Conservation (phyloP, 1,284 basidiomycete species). For the Puccinia hordei region DNA sequence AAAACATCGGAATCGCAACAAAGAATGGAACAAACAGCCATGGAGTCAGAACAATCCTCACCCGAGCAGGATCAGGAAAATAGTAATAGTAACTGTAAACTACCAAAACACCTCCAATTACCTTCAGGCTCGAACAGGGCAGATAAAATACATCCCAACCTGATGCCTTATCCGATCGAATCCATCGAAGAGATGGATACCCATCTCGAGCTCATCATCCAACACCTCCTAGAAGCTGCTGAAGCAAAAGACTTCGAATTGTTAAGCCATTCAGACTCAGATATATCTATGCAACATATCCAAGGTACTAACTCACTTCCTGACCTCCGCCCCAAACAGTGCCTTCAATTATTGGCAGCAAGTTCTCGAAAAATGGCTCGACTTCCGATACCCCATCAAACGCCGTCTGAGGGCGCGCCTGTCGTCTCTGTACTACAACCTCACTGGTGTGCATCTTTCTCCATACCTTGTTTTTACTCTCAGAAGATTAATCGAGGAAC, state of each 20-base stretch:
- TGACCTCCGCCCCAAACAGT: slow-evolving; percentile 50
- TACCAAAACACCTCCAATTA: slow-evolving; percentile 41
- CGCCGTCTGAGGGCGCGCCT: slow-evolving; percentile 75
- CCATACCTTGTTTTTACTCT: neutral
- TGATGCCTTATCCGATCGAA: slow-evolving; percentile 79
- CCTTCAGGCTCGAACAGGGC: slow-evolving; percentile 53
- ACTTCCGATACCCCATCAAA: slow-evolving; percentile 81
- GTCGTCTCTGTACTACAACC: slow-evolving; percentile 79
- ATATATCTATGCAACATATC: slow-evolving; percentile 64
- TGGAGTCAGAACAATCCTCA: neutral
- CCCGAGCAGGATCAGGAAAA: neutral
- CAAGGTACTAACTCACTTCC: neutral
- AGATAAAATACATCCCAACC: slow-evolving; percentile 51
- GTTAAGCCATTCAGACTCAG: slow-evolving; percentile 60
- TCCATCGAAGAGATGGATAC: slow-evolving; percentile 76
- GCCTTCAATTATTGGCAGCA: slow-evolving; percentile 59
- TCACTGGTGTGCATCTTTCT: slow-evolving; percentile 62
- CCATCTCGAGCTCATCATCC: slow-evolving; percentile 75
- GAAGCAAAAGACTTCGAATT: slow-evolving; percentile 75
- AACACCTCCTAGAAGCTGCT: slow-evolving; percentile 74
- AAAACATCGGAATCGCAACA: neutral
- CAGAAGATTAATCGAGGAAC: neutral
- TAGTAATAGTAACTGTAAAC: neutral
- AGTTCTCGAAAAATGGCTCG: slow-evolving; percentile 68
- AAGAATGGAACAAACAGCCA: neutral